Base-by-base conservation (phyloP, 352 stramenopile species). In the Pythium myriotylum region DNA sequence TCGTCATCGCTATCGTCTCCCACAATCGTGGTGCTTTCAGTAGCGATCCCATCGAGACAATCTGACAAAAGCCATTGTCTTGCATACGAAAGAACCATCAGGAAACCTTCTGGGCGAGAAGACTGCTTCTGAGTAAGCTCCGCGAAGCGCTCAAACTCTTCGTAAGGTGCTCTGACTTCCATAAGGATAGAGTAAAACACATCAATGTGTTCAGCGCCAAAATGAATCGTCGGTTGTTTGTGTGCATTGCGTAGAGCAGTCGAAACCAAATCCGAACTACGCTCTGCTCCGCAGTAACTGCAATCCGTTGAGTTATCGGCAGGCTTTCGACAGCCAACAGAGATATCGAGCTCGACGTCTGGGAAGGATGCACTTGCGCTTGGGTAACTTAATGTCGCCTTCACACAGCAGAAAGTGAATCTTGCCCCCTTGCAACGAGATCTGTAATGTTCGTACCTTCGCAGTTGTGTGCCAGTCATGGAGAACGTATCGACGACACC, bases 1-100 rank as follows among this genome's bases (percentile, higher is more conserved):
- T 91, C 82, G 32, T 89, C 79, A 35, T 78, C 68, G 22, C 87
- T 76, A 29, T 73, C 72, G 12, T 62, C 48, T 5, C 39, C 37
- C 10, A 17, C 33, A 3, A 53, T 22, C 6, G 55, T 64, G 20
- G 33, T 55, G 20, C 37, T 59, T 53, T 75, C 61, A 0, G 54
- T 62, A 0, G 55, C 73, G 2, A 91, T 74, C 10, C 73, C 76
- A 67, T 92, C 83, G 27, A 92, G 50, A 43, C 84, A 92, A 49
- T 95, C 86, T 1, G 86, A 76, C 35, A 94, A 50, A 1, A 95
- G 47, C 87, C 87, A 95, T 53, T 94, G 85, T 54, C 91, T 93
- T 29, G 87, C 85, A 52, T 95, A 95, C 26, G 85, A 78, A 1
- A 95, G 65, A 20, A 95, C 81, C 73, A 87, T 91, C 20, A 91